Percentiles rank a stretch among this genome's conserved stretches.
These are phyloP conservation scores for Fusarium sp. DNA, from an alignment of 2,329 filamentous ascomycete genomes.

Conservation along the genomic window DNA sequence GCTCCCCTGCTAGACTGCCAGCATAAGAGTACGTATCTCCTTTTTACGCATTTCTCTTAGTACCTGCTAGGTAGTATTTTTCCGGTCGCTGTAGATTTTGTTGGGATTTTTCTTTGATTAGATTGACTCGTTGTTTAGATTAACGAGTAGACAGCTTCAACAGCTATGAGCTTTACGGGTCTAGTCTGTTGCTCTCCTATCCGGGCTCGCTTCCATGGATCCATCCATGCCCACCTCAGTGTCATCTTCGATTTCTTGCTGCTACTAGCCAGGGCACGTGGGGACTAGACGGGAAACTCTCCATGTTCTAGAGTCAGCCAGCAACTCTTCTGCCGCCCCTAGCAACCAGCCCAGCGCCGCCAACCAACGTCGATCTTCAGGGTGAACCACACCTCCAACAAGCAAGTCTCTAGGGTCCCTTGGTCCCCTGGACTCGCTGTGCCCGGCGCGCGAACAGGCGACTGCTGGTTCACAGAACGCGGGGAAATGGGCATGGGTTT, in stretches of 20 bases:
- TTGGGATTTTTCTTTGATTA: constrained; percentile 6
- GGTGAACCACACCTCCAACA: constrained; percentile 35
- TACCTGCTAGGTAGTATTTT: neutral
- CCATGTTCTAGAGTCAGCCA: constrained; percentile 29
- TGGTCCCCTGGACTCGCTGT: constrained; percentile 13
- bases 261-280: constrained; percentile 29
- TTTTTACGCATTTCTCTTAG: constrained; percentile 15
- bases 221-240: neutral
- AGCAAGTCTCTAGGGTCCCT: constrained; percentile 25
- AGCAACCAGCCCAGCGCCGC: constrained; percentile 36
- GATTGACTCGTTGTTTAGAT: constrained; percentile 1
- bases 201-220: constrained; percentile 8
- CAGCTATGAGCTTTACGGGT: neutral
- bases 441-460: constrained; percentile 34
- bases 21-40: constrained; percentile 29
- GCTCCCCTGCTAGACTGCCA: constrained; percentile 18
- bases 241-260: constrained; percentile 17
- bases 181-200: constrained; percentile 12
- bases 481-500: constrained; percentile 37
- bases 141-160: neutral
- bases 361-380: constrained; percentile 40
- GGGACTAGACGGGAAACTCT: constrained; percentile 16
- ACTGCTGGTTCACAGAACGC: constrained; percentile 34
- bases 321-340: constrained; percentile 39
- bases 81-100: constrained; percentile 19